Evolutionary conservation across 208 protist species (phyloP).

Genomic region (Phytomonas sp.): DNA sequence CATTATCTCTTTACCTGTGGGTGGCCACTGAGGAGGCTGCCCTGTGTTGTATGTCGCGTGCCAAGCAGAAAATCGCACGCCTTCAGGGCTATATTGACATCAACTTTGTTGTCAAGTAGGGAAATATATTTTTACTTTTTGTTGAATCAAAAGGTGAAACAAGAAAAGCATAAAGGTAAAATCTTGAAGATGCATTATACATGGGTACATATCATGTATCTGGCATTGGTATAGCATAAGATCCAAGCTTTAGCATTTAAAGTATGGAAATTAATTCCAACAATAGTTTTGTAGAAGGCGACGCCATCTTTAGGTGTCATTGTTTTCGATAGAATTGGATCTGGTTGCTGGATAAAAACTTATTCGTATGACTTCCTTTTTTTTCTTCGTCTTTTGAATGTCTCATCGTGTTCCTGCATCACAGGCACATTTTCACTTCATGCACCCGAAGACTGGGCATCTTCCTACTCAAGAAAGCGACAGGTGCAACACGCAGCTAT

Average conservation of each 20-base stretch:
- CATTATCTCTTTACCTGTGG: conserved; percentile 40
- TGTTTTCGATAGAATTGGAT: background rate
- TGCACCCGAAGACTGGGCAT: background rate
- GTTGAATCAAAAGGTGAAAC: background rate
- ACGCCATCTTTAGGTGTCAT: background rate
- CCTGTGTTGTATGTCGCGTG: conserved; percentile 7
- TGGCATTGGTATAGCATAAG: background rate
- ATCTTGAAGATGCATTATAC: background rate
- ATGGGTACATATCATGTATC: background rate
- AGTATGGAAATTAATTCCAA: background rate
- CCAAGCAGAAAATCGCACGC: conserved; percentile 13
- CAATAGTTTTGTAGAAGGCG: background rate
- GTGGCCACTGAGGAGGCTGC: conserved; percentile 4
- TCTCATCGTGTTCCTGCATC: background rate
- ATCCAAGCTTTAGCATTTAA: background rate
- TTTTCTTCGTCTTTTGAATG: background rate
- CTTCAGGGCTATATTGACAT: conserved; percentile 10
- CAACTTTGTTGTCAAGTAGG: conserved; percentile 4
- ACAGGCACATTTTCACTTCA: background rate
- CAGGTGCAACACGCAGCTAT: background rate
- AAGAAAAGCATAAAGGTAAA: background rate
- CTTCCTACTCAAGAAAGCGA: background rate
- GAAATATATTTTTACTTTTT: background rate
- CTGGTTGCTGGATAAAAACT: background rate
- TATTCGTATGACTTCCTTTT: background rate